Percentiles rank a stretch among this genome's conserved stretches.
Conservation (phyloP, 2,329 filamentous ascomycete species). For the Aspergillus amoenus region DNA sequence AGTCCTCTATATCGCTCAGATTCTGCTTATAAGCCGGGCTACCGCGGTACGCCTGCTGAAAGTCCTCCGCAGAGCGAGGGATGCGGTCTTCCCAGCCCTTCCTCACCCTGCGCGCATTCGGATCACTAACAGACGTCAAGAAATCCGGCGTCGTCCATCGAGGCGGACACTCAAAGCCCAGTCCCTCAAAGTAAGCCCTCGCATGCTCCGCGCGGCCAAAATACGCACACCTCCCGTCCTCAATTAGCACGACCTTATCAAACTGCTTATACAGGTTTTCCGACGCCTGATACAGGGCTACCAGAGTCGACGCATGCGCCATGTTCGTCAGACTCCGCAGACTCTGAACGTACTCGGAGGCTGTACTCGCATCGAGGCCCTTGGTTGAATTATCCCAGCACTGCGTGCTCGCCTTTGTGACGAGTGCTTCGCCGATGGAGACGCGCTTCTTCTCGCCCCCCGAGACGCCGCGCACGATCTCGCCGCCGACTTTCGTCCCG, state of each 20-base stretch:
- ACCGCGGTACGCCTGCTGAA: conserved; percentile 52
- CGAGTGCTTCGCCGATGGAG: conserved; percentile 74
- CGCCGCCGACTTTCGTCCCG: conserved; percentile 72
- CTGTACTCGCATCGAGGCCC: conserved; percentile 72
- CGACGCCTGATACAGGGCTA: conserved; percentile 70
- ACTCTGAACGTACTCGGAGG: conserved; percentile 69
- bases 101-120: conserved; percentile 57
- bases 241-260: conserved; percentile 67
- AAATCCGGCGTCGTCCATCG: conserved; percentile 75
- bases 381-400: conserved; percentile 77
- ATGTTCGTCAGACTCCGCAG: conserved; percentile 66
- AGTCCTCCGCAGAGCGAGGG: conserved; percentile 56
- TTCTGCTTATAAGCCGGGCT: conserved; percentile 47
- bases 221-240: conserved; percentile 69
- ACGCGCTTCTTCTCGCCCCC: conserved; percentile 77
- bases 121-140: conserved; percentile 70
- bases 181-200: conserved; percentile 66
- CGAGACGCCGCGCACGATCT: conserved; percentile 69
- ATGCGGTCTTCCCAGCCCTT: conserved; percentile 58
- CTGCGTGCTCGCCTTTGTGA: conserved; percentile 64
- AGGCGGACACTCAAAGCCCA: conserved; percentile 71
- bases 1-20: conserved; percentile 52
- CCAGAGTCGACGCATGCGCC: conserved; percentile 59
- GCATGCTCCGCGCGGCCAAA: conserved; percentile 65
- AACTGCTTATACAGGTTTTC: conserved; percentile 56